A percentile compares a stretch with the other conserved stretches of the same genome.
Evolutionary conservation across 208 protist species (phyloP).

Genomic region (Trypanosoma conorhini): DNA sequence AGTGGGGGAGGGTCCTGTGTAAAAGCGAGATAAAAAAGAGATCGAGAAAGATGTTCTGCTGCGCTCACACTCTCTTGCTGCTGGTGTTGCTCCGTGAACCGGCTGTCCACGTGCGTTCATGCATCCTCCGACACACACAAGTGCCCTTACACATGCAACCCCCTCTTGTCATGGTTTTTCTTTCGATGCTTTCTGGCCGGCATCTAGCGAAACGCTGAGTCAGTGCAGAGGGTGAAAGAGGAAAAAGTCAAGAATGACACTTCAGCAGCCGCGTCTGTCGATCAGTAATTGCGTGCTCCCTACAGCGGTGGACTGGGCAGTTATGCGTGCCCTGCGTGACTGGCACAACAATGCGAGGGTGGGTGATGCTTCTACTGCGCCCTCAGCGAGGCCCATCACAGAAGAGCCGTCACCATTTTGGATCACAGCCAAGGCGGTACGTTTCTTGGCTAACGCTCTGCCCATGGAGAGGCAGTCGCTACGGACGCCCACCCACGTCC

Average conservation of each 20-base stretch:
- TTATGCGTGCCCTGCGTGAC: constrained; percentile 14
- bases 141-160: background rate
- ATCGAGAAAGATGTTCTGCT: background rate
- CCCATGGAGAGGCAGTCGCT: background rate
- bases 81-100: background rate
- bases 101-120: background rate
- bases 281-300: constrained; percentile 23
- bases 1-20: background rate
- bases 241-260: constrained; percentile 1
- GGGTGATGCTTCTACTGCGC: background rate
- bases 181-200: background rate
- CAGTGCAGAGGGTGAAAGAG: background rate
- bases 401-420: constrained; percentile 25
- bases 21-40: background rate
- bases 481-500: background rate
- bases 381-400: background rate
- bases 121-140: too few relatives aligned
- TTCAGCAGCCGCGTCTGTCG: constrained; percentile 15
- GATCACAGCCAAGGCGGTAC: constrained; percentile 4
- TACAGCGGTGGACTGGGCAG: constrained; percentile 26
- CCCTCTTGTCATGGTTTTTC: background rate
- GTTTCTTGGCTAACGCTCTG: background rate
- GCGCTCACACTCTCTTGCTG: background rate
- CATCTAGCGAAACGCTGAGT: background rate
- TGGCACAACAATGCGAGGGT: constrained; percentile 1